These are phyloP conservation scores for Lenzites betulinus DNA, from an alignment of 768 basidiomycete genomes.

Conservation along the genomic window DNA sequence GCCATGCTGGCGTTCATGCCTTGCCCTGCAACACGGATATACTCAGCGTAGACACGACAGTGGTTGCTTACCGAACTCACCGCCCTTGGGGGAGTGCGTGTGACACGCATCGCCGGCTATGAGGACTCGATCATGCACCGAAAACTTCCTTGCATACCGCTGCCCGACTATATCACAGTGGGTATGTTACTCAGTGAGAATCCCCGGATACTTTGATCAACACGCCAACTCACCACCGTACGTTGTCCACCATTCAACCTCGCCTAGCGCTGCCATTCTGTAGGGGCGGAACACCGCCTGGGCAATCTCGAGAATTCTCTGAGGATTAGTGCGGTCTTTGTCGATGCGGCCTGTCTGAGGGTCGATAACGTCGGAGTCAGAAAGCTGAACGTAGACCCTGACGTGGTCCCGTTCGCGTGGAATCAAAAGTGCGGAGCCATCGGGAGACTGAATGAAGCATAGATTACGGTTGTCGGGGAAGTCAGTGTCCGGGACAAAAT, in stretches of 20 bases:
- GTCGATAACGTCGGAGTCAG: constrained; percentile 39
- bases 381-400: constrained; percentile 54
- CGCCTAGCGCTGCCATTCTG: constrained; percentile 30
- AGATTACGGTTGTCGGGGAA: constrained; percentile 57
- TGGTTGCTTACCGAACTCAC: constrained; percentile 23
- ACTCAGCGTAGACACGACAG: background rate
- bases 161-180: constrained; percentile 55
- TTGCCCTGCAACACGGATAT: constrained; percentile 36
- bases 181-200: too few species aligned
- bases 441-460: constrained; percentile 50
- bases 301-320: constrained; percentile 45
- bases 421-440: constrained; percentile 52
- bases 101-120: constrained; percentile 79
- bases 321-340: constrained; percentile 39
- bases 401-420: constrained; percentile 51
- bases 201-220: too few species aligned
- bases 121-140: too few species aligned
- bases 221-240: constrained; percentile 52
- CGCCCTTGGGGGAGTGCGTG: constrained; percentile 68
- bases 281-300: constrained; percentile 45
- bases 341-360: constrained; percentile 44
- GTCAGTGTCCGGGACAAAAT: constrained; percentile 50
- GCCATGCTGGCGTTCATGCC: constrained; percentile 81
- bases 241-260: constrained; percentile 51
- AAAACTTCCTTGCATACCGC: too few species aligned